Evolutionary conservation across 1,284 basidiomycete genomes (phyloP), one percentile per base, ranked within the genome.

Genomic region (Papiliotrema flavescens): DNA sequence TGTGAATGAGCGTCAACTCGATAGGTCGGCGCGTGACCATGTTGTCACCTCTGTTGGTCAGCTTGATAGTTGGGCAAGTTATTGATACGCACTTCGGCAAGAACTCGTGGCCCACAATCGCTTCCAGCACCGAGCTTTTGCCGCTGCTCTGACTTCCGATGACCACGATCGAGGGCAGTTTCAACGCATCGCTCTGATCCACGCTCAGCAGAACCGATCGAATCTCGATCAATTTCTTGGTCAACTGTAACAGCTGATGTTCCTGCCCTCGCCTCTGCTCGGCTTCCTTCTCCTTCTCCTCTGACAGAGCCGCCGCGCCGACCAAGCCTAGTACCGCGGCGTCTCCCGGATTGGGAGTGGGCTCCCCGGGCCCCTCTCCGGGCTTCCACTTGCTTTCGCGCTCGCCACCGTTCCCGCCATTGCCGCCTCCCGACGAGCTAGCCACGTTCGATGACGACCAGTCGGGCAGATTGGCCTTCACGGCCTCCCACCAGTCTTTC

Each of bases 1-100:
- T 96, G 71, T 98, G 90, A 56, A 98, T 87, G 48, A 99, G 86
- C 0, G 95, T 98, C 54, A 98, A 84, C 73, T 99, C 95, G 67
- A 99, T 96, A 0, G 95, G 96, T 47, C 95, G 86, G 2, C 95
- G 89, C 1, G 95, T 99, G 44, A 98, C 96, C 96, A 99, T 99
- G 76, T 98, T 98, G 76, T 94, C 89, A 55, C 95, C 95, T 79
- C 92, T 96, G 69, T 9, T 47, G 43, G 41, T 41, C 28, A 37
- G 50, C 7, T 8, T 35, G 20, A 48, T 43, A 14, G 24, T 26
- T 39, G 43, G 50, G 22, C 39, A 47, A 37, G 17, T 11, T 9
- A 32, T 17, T 44, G 3, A 23, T 34, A 77, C 85, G 63, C 63
- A 95, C 92, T 98, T 98, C 37, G 95, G 96, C 40, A 99, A 79